Percentiles rank a stretch among this genome's conserved stretches.
Evolutionary conservation across 805 yeast species (phyloP).

Genomic region (Candida chauliodis): DNA sequence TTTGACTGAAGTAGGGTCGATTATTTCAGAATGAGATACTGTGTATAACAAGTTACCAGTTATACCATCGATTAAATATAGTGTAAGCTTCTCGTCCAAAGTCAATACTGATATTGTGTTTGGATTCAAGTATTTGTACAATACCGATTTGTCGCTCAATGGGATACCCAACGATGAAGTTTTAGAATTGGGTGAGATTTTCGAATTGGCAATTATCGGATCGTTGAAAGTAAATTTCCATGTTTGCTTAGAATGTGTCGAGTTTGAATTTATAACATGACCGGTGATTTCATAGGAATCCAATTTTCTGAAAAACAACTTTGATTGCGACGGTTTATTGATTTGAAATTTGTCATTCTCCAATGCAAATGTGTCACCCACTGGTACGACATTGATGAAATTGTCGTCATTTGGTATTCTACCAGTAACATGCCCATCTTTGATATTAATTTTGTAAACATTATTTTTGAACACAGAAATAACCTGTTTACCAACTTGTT

Average conservation of each 20-base stretch:
- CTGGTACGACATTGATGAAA: slow-evolving; percentile 4
- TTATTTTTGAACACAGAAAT: slow-evolving; percentile 11
- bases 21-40: slow-evolving; percentile 36
- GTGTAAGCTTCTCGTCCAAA: slow-evolving; percentile 27
- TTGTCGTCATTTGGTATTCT: slow-evolving; percentile 3
- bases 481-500: slow-evolving; percentile 10
- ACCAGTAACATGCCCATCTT: slow-evolving; percentile 10
- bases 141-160: slow-evolving; percentile 64
- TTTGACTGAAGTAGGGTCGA: slow-evolving; percentile 40
- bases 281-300: slow-evolving; percentile 16
- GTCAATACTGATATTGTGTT: slow-evolving; percentile 53
- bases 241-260: slow-evolving; percentile 16
- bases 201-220: slow-evolving; percentile 13
- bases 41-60: slow-evolving; percentile 61
- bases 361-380: slow-evolving; percentile 2
- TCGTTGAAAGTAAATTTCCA: slow-evolving; percentile 25
- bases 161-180: slow-evolving; percentile 62
- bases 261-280: slow-evolving; percentile 14
- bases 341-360: background rate
- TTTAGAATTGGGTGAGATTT: slow-evolving; percentile 19
- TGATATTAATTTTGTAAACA: slow-evolving; percentile 12
- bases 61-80: slow-evolving; percentile 62
- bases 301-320: slow-evolving; percentile 6
- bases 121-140: slow-evolving; percentile 82
- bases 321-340: background rate